These are phyloP conservation scores for Magnolia officinalis DNA, from an alignment of 164 flowering plant species.

Conservation along the genomic window DNA sequence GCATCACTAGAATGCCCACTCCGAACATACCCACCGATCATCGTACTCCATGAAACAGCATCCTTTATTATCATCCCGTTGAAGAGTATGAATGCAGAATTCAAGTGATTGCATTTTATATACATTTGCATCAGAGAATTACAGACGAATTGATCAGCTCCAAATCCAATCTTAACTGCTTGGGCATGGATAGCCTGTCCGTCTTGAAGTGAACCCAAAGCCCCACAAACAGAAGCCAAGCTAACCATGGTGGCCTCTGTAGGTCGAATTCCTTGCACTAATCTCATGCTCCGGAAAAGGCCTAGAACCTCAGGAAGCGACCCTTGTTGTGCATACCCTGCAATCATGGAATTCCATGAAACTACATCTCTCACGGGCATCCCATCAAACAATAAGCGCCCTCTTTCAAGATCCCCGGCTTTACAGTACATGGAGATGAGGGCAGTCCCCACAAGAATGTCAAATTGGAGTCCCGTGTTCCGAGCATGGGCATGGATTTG, in stretches of 20 bases:
- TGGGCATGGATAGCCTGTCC: slow-evolving; percentile 12
- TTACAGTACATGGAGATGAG: slow-evolving; percentile 15
- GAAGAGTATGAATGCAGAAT: slow-evolving; percentile 6
- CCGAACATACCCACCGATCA: slow-evolving; percentile 16
- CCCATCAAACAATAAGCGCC: slow-evolving; percentile 11
- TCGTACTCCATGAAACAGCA: slow-evolving; percentile 17
- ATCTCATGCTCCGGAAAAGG: slow-evolving; percentile 8
- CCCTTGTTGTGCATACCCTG: slow-evolving; percentile 7
- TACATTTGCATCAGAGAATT: slow-evolving; percentile 19
- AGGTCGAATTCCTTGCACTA: slow-evolving; percentile 2
- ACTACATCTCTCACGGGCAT: slow-evolving; percentile 15
- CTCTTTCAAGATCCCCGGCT: slow-evolving; percentile 8
- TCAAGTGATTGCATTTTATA: slow-evolving; percentile 10
- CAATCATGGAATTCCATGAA: slow-evolving; percentile 17
- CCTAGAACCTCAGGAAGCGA: neutral
- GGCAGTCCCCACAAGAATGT: slow-evolving; percentile 17
- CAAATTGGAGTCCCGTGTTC: slow-evolving; percentile 1
- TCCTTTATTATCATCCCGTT: slow-evolving; percentile 2
- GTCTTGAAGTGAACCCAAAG: neutral
- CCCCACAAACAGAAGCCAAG: slow-evolving; percentile 12
- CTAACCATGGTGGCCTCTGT: slow-evolving; percentile 15
- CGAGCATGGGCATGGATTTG: neutral
- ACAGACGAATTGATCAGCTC: neutral
- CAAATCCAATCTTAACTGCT: slow-evolving; percentile 9
- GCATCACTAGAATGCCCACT: slow-evolving; percentile 6